Evolutionary conservation across 2,329 filamentous ascomycete species (phyloP).

Genomic region (Diaporthe sp.): DNA sequence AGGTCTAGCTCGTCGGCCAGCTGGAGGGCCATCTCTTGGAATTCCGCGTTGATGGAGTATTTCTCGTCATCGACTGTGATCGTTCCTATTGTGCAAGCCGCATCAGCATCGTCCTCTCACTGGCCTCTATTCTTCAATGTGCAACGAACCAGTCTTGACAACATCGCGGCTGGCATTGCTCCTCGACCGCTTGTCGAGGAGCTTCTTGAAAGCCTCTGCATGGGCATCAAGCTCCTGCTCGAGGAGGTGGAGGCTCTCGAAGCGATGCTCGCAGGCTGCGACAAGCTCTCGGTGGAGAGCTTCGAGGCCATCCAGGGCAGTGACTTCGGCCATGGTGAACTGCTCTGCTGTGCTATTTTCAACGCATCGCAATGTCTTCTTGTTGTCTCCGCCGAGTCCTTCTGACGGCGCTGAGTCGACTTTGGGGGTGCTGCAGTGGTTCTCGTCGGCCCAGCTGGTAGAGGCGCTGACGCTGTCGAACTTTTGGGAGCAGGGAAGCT

Average conservation of each 20-base stretch:
- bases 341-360: slow-evolving; percentile 25
- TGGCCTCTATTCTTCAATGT: slow-evolving; percentile 16
- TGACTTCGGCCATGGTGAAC: slow-evolving; percentile 77
- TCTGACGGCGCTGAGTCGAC: slow-evolving; percentile 12
- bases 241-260: slow-evolving; percentile 73
- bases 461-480: slow-evolving; percentile 29
- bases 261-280: slow-evolving; percentile 78
- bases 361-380: slow-evolving; percentile 38
- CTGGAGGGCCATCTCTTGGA: slow-evolving; percentile 84
- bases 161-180: slow-evolving; percentile 81
- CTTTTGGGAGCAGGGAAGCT: slow-evolving; percentile 34
- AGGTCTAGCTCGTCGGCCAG: slow-evolving; percentile 91
- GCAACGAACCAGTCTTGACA: slow-evolving; percentile 74
- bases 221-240: slow-evolving; percentile 78
- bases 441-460: slow-evolving; percentile 14
- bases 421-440: slow-evolving; percentile 33
- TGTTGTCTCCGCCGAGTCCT: background rate
- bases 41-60: slow-evolving; percentile 87
- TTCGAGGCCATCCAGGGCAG: slow-evolving; percentile 82
- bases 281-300: slow-evolving; percentile 88
- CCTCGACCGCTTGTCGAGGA: slow-evolving; percentile 82
- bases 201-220: slow-evolving; percentile 75
- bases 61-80: slow-evolving; percentile 79
- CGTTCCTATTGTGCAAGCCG: slow-evolving; percentile 69
- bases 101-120: slow-evolving; percentile 43